Base-by-base conservation (phyloP, 768 basidiomycete genomes). In the Naganishia kalamii region DNA sequence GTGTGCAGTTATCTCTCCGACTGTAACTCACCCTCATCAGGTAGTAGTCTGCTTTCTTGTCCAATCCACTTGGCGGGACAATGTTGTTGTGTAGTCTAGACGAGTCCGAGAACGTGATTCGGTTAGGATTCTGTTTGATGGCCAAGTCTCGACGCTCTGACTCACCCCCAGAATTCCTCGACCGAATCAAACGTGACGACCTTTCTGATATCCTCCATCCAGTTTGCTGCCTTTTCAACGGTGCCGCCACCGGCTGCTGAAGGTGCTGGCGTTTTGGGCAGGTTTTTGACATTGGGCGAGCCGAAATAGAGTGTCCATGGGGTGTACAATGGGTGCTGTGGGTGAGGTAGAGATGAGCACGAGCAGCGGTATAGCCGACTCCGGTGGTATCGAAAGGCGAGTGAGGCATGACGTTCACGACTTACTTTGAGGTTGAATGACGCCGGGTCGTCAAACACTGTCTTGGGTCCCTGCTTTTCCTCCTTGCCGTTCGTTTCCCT, bases 241-340 rank as follows among this genome's bases (percentile, higher is more conserved):
- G 54, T 40, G 30, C 88, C 89, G 35, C 63, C 68, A 47, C 88
- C 87, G 23, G 63, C 44, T 30, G 44, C 5, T 51, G 90, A 90
- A 70, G 85, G 84, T 43, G 66, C 84, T 19, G 65, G 90, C 23
- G 77, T 75, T 62, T 78, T 77, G 23, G 79, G 79, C 0, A 92
- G 86, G 63, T 87, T 87, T 80, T 97, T 97, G 33, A 90, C 91
- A 47, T 86, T 84, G 0, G 90, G 90, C 37, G 93, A 94, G 77
- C 98, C 94, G 77, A 97, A 99, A 92, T 92, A 97, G 30, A 99
- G 86, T 7, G 92, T 97, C 93, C 93, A 96, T 10, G 88, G 83
- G 30, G 92, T 92, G 79, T 86, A 94, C 47, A 97, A 85, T 13
- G 92, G 92, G 75, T 97, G 92, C 92, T 96, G 23, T 29, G 48